Conservation (phyloP, 176 grass and related monocot species). For the Hordeum vulgare region MorexV3_pseudomolecules_assembly NC_058520.1:555470154-555470653, state of each 20-base stretch:
- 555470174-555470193: background rate
- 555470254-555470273: background rate
- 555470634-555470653: background rate
- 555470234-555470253: background rate
- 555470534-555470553: background rate
- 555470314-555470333: slow-evolving; percentile 56
- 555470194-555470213: background rate
- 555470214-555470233: background rate
- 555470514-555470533: background rate
- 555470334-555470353: slow-evolving; percentile 65
- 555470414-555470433: slow-evolving; percentile 89
- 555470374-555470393: slow-evolving; percentile 46
- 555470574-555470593: background rate
- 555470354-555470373: slow-evolving; percentile 69
- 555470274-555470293: slow-evolving; percentile 6
- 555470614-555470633: background rate
- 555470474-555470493: slow-evolving; percentile 45
- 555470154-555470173: background rate
- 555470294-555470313: slow-evolving; percentile 48
- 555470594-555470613: background rate
- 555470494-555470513: slow-evolving; percentile 19
- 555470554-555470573: background rate
- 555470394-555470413: slow-evolving; percentile 51
- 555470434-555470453: slow-evolving; percentile 62
- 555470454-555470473: slow-evolving; percentile 58